Conservation (phyloP, 2,329 filamentous ascomycete species). For the Microdochium bolleyi region DNA sequence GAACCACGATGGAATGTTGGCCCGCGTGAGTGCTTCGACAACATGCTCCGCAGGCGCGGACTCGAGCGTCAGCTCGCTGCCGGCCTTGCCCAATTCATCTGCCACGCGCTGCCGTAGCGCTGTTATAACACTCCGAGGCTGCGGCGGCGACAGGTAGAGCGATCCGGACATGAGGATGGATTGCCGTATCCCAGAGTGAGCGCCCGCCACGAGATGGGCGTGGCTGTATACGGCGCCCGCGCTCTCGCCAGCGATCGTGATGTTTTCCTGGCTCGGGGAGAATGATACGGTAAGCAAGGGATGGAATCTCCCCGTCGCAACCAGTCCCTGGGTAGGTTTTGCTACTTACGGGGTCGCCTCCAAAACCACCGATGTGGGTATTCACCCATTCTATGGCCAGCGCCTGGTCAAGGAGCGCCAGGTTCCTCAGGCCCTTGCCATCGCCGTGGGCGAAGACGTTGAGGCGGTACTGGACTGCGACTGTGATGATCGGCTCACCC, state of each 20-base stretch:
- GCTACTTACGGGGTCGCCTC: conserved; percentile 47
- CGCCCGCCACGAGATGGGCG: conserved; percentile 26
- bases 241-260: conserved; percentile 36
- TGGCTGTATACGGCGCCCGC: conserved; percentile 36
- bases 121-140: conserved; percentile 22
- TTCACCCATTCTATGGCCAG: conserved; percentile 40
- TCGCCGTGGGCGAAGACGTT: conserved; percentile 37
- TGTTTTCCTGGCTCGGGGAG: conserved; percentile 17
- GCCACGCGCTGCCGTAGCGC: conserved; percentile 19
- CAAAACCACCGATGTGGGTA: conserved; percentile 43
- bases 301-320: conserved; percentile 5
- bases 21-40: conserved; percentile 22
- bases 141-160: conserved; percentile 31
- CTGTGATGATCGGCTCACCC: conserved; percentile 28
- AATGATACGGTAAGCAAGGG: too few relatives aligned
- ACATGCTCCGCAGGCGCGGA: conserved; percentile 19
- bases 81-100: conserved; percentile 15
- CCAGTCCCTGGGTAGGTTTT: conserved; percentile 52
- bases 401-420: conserved; percentile 39
- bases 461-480: conserved; percentile 32
- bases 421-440: conserved; percentile 32
- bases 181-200: conserved; percentile 14
- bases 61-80: conserved; percentile 1
- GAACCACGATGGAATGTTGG: conserved; percentile 31
- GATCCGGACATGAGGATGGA: conserved; percentile 32